These are phyloP conservation scores for Glycine latifolia DNA, from an alignment of 306 rosid species.

Conservation along the genomic window DNA sequence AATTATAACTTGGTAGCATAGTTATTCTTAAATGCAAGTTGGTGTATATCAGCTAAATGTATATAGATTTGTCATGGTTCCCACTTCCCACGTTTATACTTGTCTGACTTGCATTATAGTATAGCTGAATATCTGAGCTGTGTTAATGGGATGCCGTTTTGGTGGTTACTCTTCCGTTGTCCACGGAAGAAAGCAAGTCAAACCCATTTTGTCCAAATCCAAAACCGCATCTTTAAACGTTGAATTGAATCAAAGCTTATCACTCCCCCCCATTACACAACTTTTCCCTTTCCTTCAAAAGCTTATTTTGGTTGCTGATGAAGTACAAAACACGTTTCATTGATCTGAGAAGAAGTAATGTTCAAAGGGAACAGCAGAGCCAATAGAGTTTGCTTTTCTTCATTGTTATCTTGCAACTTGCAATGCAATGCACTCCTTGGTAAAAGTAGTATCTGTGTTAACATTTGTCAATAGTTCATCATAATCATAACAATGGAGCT, in stretches of 20 bases:
- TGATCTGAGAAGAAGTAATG: slow-evolving; percentile 36
- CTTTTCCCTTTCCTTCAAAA: slow-evolving; percentile 38
- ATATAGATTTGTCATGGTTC: slow-evolving; percentile 39
- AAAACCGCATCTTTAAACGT: slow-evolving; percentile 22
- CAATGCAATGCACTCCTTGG: slow-evolving; percentile 28
- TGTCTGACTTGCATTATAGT: not conserved
- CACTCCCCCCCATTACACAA: slow-evolving; percentile 11
- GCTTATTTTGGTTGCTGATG: not conserved
- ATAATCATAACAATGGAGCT: slow-evolving; percentile 58
- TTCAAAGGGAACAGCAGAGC: not conserved
- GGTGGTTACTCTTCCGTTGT: slow-evolving; percentile 45
- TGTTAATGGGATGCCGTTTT: slow-evolving; percentile 53
- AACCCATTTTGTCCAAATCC: slow-evolving; percentile 31
- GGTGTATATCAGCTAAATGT: not conserved
- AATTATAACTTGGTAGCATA: not conserved
- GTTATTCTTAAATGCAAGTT: not conserved
- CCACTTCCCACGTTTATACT: slow-evolving; percentile 36
- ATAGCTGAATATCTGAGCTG: slow-evolving; percentile 43
- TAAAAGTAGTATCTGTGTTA: slow-evolving; percentile 24
- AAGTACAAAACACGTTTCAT: slow-evolving; percentile 27
- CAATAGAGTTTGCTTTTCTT: slow-evolving; percentile 24
- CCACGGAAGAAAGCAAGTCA: slow-evolving; percentile 39
- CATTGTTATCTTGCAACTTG: slow-evolving; percentile 17
- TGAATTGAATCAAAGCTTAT: not conserved
- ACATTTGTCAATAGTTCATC: slow-evolving; percentile 31